Percentiles rank a stretch among this genome's conserved stretches.
These are phyloP conservation scores for Diaporthe sp. DNA, from an alignment of 2,329 filamentous ascomycete species.

Conservation along the genomic window DNA sequence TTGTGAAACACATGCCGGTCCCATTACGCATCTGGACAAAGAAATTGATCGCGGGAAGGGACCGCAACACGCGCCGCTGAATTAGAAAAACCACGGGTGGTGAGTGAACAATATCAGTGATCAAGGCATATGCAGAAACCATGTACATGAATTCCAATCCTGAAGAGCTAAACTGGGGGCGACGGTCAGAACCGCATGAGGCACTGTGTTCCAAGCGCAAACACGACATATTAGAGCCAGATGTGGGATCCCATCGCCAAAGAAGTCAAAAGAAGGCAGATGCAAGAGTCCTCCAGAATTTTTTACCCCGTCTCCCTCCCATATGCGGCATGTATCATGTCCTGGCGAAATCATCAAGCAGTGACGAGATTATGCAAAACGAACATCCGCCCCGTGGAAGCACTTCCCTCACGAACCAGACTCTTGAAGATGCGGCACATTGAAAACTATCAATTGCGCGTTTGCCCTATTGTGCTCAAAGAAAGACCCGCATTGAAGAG, in stretches of 20 bases:
- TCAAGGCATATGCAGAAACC: neutral
- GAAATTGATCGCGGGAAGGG: neutral
- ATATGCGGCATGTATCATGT: conserved; percentile 32
- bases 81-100: neutral
- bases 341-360: conserved; percentile 29
- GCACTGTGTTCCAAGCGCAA: neutral
- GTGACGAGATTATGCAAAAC: conserved; percentile 21
- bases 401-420: conserved; percentile 6
- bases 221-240: neutral
- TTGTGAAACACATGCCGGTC: neutral
- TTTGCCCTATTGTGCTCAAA: conserved; percentile 6
- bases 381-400: conserved; percentile 13
- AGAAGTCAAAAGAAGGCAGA: conserved; percentile 26
- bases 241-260: conserved; percentile 18
- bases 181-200: neutral
- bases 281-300: conserved; percentile 19
- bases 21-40: neutral
- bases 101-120: neutral
- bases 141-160: conserved; percentile 26
- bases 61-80: neutral
- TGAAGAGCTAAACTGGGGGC: conserved; percentile 18
- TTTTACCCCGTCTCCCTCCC: neutral
- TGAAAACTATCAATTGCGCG: conserved; percentile 26
- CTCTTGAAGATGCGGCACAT: conserved; percentile 11
- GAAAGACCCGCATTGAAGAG: neutral